phyloP scores from a whole-genome alignment of 768 basidiomycete species.

The Leccinum incarnatum region DNA sequence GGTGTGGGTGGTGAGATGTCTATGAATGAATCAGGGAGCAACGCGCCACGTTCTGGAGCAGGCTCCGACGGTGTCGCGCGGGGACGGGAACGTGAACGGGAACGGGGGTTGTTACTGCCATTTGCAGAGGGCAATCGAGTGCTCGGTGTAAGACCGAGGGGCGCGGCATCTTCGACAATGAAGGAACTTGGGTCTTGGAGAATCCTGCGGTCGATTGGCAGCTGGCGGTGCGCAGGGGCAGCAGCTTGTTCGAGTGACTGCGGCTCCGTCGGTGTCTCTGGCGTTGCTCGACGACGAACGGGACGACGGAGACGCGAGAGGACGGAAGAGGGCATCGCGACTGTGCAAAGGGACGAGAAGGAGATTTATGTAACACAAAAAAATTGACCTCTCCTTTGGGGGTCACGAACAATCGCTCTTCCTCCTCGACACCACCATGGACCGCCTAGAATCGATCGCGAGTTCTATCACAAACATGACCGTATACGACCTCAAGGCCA shows the following conservation, averaged over 20 bases:
- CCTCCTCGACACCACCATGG: slow-evolving; percentile 50
- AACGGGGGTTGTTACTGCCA: slow-evolving; percentile 2
- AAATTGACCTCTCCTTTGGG: slow-evolving; percentile 24
- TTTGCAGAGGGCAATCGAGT: slow-evolving; percentile 18
- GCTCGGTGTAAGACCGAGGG: slow-evolving; percentile 29
- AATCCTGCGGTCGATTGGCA: slow-evolving; percentile 27
- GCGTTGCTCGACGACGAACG: slow-evolving; percentile 21
- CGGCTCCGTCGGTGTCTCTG: slow-evolving; percentile 1
- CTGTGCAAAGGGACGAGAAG: background rate
- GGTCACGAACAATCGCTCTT: slow-evolving; percentile 16
- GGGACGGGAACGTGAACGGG: slow-evolving; percentile 7
- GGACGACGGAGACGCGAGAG: slow-evolving; percentile 34
- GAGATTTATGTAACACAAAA: background rate
- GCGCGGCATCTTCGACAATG: slow-evolving; percentile 11
- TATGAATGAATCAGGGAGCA: background rate
- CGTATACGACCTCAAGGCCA: slow-evolving; percentile 89
- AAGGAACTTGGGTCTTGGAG: slow-evolving; percentile 31
- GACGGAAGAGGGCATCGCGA: slow-evolving; percentile 26
- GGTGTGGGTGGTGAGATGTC: slow-evolving; percentile 14
- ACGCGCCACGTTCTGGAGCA: background rate
- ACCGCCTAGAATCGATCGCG: slow-evolving; percentile 73
- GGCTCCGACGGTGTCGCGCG: slow-evolving; percentile 2
- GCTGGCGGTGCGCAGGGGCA: background rate
- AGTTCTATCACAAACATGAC: slow-evolving; percentile 78
- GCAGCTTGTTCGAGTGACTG: background rate